These are phyloP conservation scores for Nigrograna mackinnonii DNA, from an alignment of 2,329 filamentous ascomycete species.

Conservation along the genomic window DNA sequence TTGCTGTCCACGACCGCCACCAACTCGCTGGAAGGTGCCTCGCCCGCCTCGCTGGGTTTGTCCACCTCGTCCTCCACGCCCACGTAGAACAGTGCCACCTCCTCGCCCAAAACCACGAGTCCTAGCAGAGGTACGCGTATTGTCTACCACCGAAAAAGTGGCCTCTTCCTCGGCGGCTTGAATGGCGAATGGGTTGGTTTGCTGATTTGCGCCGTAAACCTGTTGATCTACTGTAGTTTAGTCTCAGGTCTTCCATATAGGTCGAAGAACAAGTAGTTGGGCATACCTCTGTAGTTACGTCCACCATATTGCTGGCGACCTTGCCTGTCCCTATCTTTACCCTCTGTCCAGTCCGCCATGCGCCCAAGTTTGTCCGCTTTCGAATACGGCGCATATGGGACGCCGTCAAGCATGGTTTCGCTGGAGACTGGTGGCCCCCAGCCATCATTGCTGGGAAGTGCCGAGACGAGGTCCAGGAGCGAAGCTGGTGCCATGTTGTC, in stretches of 20 bases:
- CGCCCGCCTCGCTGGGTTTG: conserved; percentile 72
- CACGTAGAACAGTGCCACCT: conserved; percentile 86
- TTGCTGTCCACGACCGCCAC: conserved; percentile 67
- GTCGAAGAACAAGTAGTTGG: neutral
- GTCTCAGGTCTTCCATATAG: conserved; percentile 15
- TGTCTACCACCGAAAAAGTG: conserved; percentile 97
- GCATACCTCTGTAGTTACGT: conserved; percentile 83
- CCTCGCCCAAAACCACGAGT: conserved; percentile 80
- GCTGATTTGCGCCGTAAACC: conserved; percentile 90
- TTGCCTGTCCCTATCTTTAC: conserved; percentile 78
- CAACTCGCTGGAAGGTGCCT: conserved; percentile 73
- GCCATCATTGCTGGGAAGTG: conserved; percentile 48
- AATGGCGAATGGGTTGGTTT: conserved; percentile 78
- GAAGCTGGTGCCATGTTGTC: conserved; percentile 54
- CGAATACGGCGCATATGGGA: conserved; percentile 96
- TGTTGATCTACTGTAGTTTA: conserved; percentile 77
- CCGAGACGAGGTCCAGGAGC: conserved; percentile 51
- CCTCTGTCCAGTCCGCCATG: conserved; percentile 99
- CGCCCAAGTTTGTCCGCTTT: conserved; percentile 98
- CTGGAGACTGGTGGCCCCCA: conserved; percentile 86
- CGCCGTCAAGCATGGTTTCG: conserved; percentile 89
- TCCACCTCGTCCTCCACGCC: conserved; percentile 75
- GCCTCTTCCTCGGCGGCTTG: conserved; percentile 94
- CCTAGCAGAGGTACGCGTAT: conserved; percentile 84
- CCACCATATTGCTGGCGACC: conserved; percentile 83